Evolutionary conservation across 441 rosid species (phyloP).

Genomic region (Adansonia rubrostipa): DNA sequence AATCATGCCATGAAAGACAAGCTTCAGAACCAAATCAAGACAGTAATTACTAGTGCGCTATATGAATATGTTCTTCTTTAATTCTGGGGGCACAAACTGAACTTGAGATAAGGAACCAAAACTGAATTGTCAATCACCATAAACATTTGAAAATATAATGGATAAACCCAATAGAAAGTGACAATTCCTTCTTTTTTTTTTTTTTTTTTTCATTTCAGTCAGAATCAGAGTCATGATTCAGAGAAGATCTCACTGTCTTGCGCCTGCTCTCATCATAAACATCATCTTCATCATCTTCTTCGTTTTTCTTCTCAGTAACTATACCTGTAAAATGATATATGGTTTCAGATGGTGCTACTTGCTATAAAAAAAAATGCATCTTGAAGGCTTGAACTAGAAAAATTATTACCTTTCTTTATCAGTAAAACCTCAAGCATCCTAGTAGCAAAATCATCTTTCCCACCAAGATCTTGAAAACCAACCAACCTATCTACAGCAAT

Average conservation of each 20-base stretch:
- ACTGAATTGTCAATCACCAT: background rate
- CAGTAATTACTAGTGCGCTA: background rate
- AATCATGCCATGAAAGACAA: background rate
- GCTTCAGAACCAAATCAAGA: background rate
- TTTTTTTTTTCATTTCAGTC: constrained; percentile 41
- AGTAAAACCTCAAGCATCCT: constrained; percentile 59
- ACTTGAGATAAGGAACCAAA: background rate
- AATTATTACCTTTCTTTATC: constrained; percentile 61
- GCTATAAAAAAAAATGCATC: background rate
- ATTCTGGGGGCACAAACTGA: background rate
- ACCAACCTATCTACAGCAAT: constrained; percentile 72
- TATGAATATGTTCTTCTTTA: background rate
- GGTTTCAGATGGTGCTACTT: constrained; percentile 11
- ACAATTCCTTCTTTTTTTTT: background rate
- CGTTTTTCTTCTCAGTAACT: constrained; percentile 62
- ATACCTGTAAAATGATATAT: constrained; percentile 49
- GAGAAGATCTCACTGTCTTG: constrained; percentile 67
- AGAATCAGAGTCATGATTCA: constrained; percentile 65
- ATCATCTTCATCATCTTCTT: constrained; percentile 58
- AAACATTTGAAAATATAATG: background rate
- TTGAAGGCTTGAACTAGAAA: constrained; percentile 12
- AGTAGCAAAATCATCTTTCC: constrained; percentile 79
- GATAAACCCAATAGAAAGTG: background rate
- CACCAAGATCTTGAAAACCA: constrained; percentile 87
- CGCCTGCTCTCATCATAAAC: constrained; percentile 52